Base-by-base conservation (phyloP, 192 early-diverging fungal species). In the Chytriomyces confervae region DNA sequence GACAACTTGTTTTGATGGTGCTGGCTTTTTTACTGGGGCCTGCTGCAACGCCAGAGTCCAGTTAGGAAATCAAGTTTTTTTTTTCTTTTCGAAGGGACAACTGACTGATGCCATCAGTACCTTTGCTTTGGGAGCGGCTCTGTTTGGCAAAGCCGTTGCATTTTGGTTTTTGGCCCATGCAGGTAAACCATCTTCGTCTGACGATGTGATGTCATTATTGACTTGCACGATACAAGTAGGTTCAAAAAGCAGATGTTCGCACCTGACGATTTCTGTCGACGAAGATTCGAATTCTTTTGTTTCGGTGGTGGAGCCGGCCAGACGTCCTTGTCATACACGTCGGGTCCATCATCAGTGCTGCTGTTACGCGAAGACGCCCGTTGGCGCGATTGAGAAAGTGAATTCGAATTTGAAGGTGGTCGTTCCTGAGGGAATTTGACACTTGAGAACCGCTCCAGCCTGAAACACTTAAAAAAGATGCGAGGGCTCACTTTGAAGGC, bases 241-340 rank as follows among this genome's bases (percentile, higher is more conserved):
- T 36, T 36, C 36, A 36, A 3, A 36, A 1, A 36, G 36, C 36
- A 36, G 36, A 36, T 36, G 4, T 50, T n/a, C 47, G 27, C 18
- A 36, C 36, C 64, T 50, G 66, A 66, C 18, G 27, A 53, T 50
- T 66, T 66, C 53, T 66, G 48, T 16, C 24, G 13, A 27, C 50
- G 47, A 64, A 66, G 20, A 16, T 65, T 65, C 27, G 16, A 13
- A 36, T 61, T 75, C 20, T 53, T 81, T 49, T 51, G 70, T 20
- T 62, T 77, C 45, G 87, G 87, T 8, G 79, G 79, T 29, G 87
- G 87, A 8, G 87, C 81, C 45, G 80, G 82, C 87, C 87, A 89
- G 11, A 89, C 87, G 76, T 89, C 87, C 51, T 71, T 80, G 66
- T 89, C 87, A 11, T 84, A 63, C 11, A 24, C 53, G 53, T 57